A percentile compares a stretch with the other conserved stretches of the same genome.
Conservation (phyloP, 1,284 basidiomycete species). For the Trichosporon inkin region DNA sequence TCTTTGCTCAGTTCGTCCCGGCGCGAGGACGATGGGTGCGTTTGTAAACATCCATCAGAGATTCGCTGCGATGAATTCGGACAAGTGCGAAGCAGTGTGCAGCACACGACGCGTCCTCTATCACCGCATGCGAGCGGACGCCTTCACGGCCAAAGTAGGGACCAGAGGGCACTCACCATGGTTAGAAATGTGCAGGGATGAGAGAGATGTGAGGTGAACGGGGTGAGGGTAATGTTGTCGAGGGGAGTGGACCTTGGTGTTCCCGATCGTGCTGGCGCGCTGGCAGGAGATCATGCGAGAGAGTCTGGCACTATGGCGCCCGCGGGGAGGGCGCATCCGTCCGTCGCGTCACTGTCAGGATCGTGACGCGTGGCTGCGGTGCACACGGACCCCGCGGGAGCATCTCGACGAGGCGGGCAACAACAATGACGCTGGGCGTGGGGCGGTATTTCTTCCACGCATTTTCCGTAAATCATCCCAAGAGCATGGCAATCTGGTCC, state of each 20-base stretch:
- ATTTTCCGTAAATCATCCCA: not conserved
- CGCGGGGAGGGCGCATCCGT: slow-evolving; percentile 3
- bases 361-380: slow-evolving; percentile 2
- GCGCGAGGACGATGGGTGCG: not conserved
- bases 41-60: not conserved
- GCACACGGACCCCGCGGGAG: slow-evolving; percentile 4
- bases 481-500: not conserved
- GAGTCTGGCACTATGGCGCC: not conserved
- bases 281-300: not conserved
- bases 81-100: not conserved
- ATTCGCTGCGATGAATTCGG: not conserved
- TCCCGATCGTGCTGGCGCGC: slow-evolving; percentile 1
- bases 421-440: not conserved
- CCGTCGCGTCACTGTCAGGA: slow-evolving; percentile 6
- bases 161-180: not conserved
- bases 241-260: not conserved
- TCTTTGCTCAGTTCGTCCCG: not conserved
- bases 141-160: too few species aligned
- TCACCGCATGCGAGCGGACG: not conserved
- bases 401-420: not conserved
- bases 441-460: too few species aligned
- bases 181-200: not conserved
- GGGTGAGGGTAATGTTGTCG: slow-evolving; percentile 8
- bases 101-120: not conserved
- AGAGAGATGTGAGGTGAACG: slow-evolving; percentile 3